A percentile compares a stretch with the other conserved stretches of the same genome.
These are phyloP conservation scores for Rutstroemia sp. DNA, from an alignment of 2,329 filamentous ascomycete species.

Conservation along the genomic window DNA sequence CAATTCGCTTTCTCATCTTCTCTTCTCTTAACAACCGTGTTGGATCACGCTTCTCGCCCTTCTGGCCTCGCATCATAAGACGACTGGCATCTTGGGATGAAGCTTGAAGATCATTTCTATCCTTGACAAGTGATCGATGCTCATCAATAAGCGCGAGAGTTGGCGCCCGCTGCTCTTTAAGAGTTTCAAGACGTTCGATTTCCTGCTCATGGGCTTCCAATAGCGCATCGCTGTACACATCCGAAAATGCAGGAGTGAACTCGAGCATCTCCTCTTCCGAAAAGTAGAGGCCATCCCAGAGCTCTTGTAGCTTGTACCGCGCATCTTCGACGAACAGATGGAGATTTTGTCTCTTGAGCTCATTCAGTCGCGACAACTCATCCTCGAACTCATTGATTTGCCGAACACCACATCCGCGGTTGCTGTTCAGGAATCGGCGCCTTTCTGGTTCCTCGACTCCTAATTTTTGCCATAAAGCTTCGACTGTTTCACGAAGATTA, in stretches of 20 bases:
- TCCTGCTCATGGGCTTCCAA: slow-evolving; percentile 93
- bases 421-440: slow-evolving; percentile 76
- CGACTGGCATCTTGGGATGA: slow-evolving; percentile 94
- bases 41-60: slow-evolving; percentile 90
- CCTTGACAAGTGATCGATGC: slow-evolving; percentile 73
- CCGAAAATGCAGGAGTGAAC: slow-evolving; percentile 93
- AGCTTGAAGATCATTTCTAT: slow-evolving; percentile 78
- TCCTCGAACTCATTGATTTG: slow-evolving; percentile 96
- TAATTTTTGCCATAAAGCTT: slow-evolving; percentile 81
- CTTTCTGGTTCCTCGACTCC: slow-evolving; percentile 75
- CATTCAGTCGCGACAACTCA: slow-evolving; percentile 76
- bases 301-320: slow-evolving; percentile 79
- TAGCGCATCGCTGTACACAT: slow-evolving; percentile 93
- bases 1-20: slow-evolving; percentile 96
- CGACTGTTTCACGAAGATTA: slow-evolving; percentile 71
- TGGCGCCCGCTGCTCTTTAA: slow-evolving; percentile 82
- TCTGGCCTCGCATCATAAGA: slow-evolving; percentile 82
- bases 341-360: slow-evolving; percentile 90
- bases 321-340: slow-evolving; percentile 95
- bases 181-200: slow-evolving; percentile 69
- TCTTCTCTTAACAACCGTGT: slow-evolving; percentile 90
- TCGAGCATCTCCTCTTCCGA: slow-evolving; percentile 98
- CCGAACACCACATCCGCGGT: slow-evolving; percentile 83
- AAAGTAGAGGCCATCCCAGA: slow-evolving; percentile 92
- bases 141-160: slow-evolving; percentile 75